phyloP scores from a whole-genome alignment of 2,329 filamentous ascomycete species.

The Penicillium sp. region DNA sequence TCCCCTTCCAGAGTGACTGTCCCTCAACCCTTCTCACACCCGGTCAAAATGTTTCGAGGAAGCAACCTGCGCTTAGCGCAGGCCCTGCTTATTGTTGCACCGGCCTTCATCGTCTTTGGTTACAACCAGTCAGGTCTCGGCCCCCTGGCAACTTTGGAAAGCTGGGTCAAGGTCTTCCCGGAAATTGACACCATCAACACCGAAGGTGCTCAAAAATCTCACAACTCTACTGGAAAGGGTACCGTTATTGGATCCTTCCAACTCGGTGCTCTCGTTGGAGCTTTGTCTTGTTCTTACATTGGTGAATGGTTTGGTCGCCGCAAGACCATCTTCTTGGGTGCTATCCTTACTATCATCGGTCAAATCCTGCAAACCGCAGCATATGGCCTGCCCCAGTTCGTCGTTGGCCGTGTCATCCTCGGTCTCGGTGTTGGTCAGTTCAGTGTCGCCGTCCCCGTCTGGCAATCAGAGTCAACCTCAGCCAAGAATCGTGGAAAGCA shows the following conservation, averaged over 20 bases:
- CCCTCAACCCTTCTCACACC: not conserved
- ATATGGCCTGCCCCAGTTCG: constrained; percentile 49
- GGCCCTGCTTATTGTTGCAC: constrained; percentile 36
- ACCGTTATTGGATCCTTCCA: constrained; percentile 30
- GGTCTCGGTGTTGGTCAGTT: constrained; percentile 53
- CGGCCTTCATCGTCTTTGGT: constrained; percentile 24
- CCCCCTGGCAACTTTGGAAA: constrained; percentile 19
- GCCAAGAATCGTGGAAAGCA: constrained; percentile 51
- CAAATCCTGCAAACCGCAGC: constrained; percentile 47
- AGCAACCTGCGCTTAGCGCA: constrained; percentile 20
- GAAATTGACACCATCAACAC: constrained; percentile 24
- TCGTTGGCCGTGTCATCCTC: constrained; percentile 52
- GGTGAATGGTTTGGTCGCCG: constrained; percentile 52
- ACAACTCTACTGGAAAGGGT: constrained; percentile 22
- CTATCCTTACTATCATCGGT: constrained; percentile 46
- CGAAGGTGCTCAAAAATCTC: constrained; percentile 5
- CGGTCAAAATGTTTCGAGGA: constrained; percentile 16
- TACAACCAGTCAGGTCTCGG: constrained; percentile 28
- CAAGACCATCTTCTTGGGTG: constrained; percentile 48
- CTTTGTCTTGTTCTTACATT: constrained; percentile 22
- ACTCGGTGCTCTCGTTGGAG: constrained; percentile 20
- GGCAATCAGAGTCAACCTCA: constrained; percentile 52
- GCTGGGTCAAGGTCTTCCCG: constrained; percentile 22
- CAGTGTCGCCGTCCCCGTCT: constrained; percentile 51
- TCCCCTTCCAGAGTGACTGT: not conserved